Base-by-base conservation (phyloP, 2,329 filamentous ascomycete species). In the Verticillium nubilum region DNA sequence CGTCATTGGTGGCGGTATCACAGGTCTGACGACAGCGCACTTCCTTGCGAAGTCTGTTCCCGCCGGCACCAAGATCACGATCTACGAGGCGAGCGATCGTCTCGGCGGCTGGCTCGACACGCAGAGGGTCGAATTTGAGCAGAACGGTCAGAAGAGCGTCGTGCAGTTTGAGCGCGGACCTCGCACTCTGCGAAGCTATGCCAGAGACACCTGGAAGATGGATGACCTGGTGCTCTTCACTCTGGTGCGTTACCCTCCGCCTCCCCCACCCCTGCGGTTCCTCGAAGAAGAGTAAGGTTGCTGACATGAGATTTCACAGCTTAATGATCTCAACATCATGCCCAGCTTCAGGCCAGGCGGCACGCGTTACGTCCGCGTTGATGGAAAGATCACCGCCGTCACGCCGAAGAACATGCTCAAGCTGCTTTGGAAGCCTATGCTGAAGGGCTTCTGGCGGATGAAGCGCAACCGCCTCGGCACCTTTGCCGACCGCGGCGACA, bases 71-170 rank as follows among this genome's bases (percentile, higher is more conserved):
- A 85, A 86, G 57, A 86, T 99, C 67, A 95, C 90, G 0, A 70
- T 99, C 10, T 97, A 92, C 73, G 95, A 99, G 72, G 82, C 83
- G 23, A 82, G 79, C 28, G 71, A 83, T 25, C 80, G 86, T 23
- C 72, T 94, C 1, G 95, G 95, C 52, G 95, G 95, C 53, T 98
- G 93, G 93, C 79, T 98, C 47, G 77, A 86, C 63, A 92, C 89
- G 1, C 82, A 87, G 64, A 76, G 76, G 56, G 79, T 90, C 13
- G 72, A 83, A 1, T 83, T 89, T 15, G 71, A 75, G 10, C 74
- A 80, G 4, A 79, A 82, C 37, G 89, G 85, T 17, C 79, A 81
- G 25, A 74, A 80, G 55, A 76, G 73, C 15, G 72, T 69, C 3
- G 83, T 97, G 33, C 74, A 90, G 28, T 92, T 98, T 68, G 94